Percentiles rank a stretch among this genome's conserved stretches.
Conservation (phyloP, 163 green algal species). For the Chloromonas sp. region DNA sequence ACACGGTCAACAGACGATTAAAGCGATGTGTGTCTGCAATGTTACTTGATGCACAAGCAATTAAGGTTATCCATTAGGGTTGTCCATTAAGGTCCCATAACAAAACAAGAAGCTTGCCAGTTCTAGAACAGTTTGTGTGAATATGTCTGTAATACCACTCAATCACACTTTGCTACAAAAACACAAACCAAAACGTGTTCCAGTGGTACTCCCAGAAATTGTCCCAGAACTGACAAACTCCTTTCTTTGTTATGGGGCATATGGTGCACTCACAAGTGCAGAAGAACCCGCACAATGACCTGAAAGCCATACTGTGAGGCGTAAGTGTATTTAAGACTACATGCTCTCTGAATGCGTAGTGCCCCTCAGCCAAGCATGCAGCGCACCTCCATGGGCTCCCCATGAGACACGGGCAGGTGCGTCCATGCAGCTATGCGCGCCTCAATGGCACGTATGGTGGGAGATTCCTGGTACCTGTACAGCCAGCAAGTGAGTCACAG, state of each 20-base stretch:
- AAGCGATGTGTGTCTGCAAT: too few relatives aligned
- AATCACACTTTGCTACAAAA: too few relatives aligned
- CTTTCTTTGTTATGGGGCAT: background rate
- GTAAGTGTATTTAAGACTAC: too few relatives aligned
- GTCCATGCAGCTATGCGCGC: constrained; percentile 45
- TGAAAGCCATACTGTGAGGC: background rate
- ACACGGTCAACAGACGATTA: too few relatives aligned
- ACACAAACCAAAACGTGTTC: too few relatives aligned
- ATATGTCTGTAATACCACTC: too few relatives aligned
- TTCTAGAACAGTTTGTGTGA: too few relatives aligned
- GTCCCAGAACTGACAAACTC: background rate
- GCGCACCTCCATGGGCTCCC: constrained; percentile 44
- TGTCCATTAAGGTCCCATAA: too few relatives aligned
- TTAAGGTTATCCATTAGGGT: too few relatives aligned
- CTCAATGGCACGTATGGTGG: constrained; percentile 25
- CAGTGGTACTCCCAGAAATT: background rate
- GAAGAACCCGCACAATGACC: background rate
- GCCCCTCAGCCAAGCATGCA: background rate
- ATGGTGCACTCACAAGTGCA: background rate
- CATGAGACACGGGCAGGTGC: constrained; percentile 20
- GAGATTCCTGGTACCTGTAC: background rate
- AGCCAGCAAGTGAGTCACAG: too few relatives aligned
- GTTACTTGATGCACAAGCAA: too few relatives aligned
- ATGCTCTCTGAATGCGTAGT: background rate
- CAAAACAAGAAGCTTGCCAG: too few relatives aligned